Evolutionary conservation across 2,329 filamentous ascomycete genomes (phyloP).

Genomic region (Davidsoniella virescens): DNA sequence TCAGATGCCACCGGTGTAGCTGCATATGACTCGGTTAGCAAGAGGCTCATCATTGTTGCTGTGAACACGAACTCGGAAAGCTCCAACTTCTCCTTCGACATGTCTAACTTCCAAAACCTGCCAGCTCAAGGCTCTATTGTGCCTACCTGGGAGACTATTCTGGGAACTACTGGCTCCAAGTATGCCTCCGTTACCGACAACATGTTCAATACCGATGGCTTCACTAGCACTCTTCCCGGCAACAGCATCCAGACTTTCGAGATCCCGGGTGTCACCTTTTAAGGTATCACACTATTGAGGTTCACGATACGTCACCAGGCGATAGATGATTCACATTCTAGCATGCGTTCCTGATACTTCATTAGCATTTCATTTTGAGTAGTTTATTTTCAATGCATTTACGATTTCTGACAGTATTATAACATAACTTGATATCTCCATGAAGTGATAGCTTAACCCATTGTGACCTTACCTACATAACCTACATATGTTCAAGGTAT

Average conservation of each 20-base stretch:
- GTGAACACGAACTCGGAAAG: constrained; percentile 21
- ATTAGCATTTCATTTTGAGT: no score
- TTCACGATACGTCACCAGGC: no score
- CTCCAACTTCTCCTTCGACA: constrained; percentile 24
- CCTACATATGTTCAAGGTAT: no score
- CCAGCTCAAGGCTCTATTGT: constrained; percentile 20
- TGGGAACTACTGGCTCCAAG: constrained; percentile 21
- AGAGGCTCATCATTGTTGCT: constrained; percentile 24
- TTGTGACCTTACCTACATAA: no score
- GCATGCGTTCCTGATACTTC: constrained; percentile 6
- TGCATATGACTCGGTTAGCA: constrained; percentile 21
- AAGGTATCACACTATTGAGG: neutral
- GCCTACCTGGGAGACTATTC: constrained; percentile 22
- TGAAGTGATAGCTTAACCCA: no score
- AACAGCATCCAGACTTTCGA: constrained; percentile 25
- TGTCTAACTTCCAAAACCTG: constrained; percentile 20
- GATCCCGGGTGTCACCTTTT: constrained; percentile 18
- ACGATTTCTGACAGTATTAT: no score
- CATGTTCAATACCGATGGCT: constrained; percentile 20
- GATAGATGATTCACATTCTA: neutral
- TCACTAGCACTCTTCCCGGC: constrained; percentile 22
- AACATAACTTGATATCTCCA: no score
- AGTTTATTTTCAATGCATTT: no score
- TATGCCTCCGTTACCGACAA: constrained; percentile 22
- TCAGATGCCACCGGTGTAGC: constrained; percentile 23